These are phyloP conservation scores for Tilletia setariae DNA, from an alignment of 1,284 basidiomycete genomes.

Conservation along the genomic window DNA sequence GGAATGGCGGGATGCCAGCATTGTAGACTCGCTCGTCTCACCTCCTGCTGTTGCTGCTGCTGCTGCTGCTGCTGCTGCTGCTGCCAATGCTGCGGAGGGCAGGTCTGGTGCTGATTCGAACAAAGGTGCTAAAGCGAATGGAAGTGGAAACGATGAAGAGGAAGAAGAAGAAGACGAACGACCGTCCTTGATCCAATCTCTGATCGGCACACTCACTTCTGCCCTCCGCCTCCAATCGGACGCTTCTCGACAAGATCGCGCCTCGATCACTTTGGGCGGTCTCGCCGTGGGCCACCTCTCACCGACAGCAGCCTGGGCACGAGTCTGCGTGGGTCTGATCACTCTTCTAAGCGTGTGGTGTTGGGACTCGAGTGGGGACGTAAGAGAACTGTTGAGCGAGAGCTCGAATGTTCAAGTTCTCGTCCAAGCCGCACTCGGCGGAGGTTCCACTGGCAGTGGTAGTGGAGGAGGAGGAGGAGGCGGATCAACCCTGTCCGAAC, in stretches of 20 bases:
- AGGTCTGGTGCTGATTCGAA: too few species aligned
- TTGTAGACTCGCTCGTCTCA: neutral
- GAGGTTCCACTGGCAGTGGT: conserved; percentile 70
- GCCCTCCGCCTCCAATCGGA: conserved; percentile 60
- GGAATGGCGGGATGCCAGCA: conserved; percentile 1
- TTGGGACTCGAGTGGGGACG: conserved; percentile 88
- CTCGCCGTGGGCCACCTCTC: conserved; percentile 25
- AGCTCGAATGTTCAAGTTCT: conserved; percentile 74
- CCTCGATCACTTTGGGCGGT: conserved; percentile 24
- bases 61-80: neutral
- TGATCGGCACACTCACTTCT: conserved; percentile 66
- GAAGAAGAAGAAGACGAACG: conserved; percentile 59
- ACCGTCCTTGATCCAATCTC: conserved; percentile 58
- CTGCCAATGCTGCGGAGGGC: too few species aligned
- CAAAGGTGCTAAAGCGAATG: conserved; percentile 39
- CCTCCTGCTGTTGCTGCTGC: neutral
- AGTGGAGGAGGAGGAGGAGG: too few species aligned
- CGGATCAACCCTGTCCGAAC: conserved; percentile 59
- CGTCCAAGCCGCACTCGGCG: conserved; percentile 75
- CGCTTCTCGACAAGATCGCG: conserved; percentile 44
- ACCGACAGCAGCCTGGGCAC: conserved; percentile 65
- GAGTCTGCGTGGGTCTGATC: conserved; percentile 81
- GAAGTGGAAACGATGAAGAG: conserved; percentile 45
- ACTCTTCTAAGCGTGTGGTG: conserved; percentile 82
- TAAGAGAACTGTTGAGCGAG: conserved; percentile 80